Base-by-base conservation (phyloP, 441 rosid species). In the Brassica balearica region DNA sequence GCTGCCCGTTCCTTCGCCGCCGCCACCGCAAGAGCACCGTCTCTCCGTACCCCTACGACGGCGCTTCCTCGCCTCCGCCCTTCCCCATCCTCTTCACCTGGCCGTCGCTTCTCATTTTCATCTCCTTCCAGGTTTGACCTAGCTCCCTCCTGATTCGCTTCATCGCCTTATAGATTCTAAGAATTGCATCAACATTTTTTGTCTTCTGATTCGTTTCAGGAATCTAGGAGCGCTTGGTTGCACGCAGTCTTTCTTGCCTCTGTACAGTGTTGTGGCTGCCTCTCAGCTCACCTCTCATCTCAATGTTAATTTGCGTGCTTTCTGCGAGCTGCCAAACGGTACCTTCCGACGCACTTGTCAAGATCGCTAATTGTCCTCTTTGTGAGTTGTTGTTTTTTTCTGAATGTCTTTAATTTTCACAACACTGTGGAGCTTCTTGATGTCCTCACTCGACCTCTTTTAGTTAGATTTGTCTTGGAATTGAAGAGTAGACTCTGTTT, bases 311-410 rank as follows among this genome's bases (percentile, higher is more conserved):
- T 78, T 74, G 63, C 94, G 98, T 77, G 97, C 91, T 70, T 96
- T 89, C 76, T 89, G 95, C 82, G 95, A 93, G 87, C 91, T 96
- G 90, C 85, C 92, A 89, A 91, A 96, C 55, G 99, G 98, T 96
- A 93, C 92, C 97, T 91, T 90, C 91, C 61, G 83, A 83, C 89
- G 91, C 78, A 82, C 97, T 92, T 92, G 93, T 96, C 97, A 81
- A 85, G 99, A 93, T 90, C 94, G 95, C 93, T 96, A 95, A 69
- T 90, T 73, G 83, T 91, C 59, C 59, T 53, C 59, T 53, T 53
- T 53, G 59, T 92, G 98, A 90, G 97, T 93, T 85, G 87, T 87
- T 79, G 84, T 76, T 77, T 88, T 82, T 46, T 38, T 6, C 6
- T 11, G 8, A 36, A 58, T 63, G 65, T 34, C 78, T 73, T 55